phyloP scores from a whole-genome alignment of 192 early-diverging fungal genomes.

The Coemansia sp. region DNA sequence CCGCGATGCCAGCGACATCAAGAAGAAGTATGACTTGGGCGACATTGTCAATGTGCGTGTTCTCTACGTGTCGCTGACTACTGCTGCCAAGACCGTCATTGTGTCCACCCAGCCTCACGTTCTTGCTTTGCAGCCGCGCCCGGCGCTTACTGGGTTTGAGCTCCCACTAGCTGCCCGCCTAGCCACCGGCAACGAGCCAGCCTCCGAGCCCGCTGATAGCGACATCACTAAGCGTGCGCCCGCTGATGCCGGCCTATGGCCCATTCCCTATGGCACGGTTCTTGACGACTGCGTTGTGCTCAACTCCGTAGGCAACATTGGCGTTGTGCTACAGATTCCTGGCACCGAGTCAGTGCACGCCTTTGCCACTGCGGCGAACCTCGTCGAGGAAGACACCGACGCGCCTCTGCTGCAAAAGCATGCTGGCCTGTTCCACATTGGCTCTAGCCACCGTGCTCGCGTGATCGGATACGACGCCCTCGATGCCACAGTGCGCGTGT shows the following conservation, averaged over 20 bases:
- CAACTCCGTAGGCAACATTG: conserved; percentile 61
- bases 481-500: conserved; percentile 70
- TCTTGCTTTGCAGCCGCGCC: conserved; percentile 49
- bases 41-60: conserved; percentile 67
- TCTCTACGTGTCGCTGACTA: conserved; percentile 68
- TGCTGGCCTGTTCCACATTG: conserved; percentile 61
- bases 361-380: conserved; percentile 56
- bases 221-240: conserved; percentile 8
- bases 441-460: conserved; percentile 70
- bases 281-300: conserved; percentile 63
- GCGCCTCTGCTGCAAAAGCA: conserved; percentile 50
- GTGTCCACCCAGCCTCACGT: conserved; percentile 62
- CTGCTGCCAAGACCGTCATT: conserved; percentile 61
- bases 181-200: conserved; percentile 5
- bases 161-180: conserved; percentile 29
- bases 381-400: conserved; percentile 65
- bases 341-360: conserved; percentile 16
- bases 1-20: conserved; percentile 52
- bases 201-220: conserved; percentile 5
- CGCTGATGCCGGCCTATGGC: conserved; percentile 46
- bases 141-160: conserved; percentile 40
- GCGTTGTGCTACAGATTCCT: conserved; percentile 62
- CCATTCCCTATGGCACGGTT: conserved; percentile 69
- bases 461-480: conserved; percentile 77
- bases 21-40: conserved; percentile 59